Evolutionary conservation across 2,329 filamentous ascomycete genomes (phyloP).

Genomic region (Ambrosiella beaveri): DNA sequence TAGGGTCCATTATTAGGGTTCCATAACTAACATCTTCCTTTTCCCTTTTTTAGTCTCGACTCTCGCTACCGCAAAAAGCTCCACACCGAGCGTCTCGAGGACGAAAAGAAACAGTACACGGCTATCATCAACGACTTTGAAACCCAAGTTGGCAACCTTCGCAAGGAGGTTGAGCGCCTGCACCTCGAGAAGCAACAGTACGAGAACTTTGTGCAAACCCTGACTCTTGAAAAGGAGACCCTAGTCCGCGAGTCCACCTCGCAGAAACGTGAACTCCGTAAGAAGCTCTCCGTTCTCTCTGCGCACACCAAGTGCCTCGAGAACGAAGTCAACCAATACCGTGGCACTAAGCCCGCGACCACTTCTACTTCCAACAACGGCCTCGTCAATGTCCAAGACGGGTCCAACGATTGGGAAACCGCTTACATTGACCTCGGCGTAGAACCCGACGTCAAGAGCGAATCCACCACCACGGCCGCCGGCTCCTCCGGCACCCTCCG

Average conservation of each 20-base stretch:
- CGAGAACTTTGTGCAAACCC: conserved; percentile 55
- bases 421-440: conserved; percentile 30
- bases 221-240: conserved; percentile 80
- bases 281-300: conserved; percentile 72
- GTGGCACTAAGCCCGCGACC: conserved; percentile 1
- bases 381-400: conserved; percentile 63
- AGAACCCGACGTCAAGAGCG: conserved; percentile 31
- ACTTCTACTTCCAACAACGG: conserved; percentile 34
- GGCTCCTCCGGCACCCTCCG: conserved; percentile 27
- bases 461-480: conserved; percentile 17
- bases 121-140: conserved; percentile 61
- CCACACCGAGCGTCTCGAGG: conserved; percentile 89
- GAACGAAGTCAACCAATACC: conserved; percentile 16
- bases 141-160: conserved; percentile 53
- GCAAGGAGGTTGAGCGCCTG: conserved; percentile 52
- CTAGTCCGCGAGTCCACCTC: conserved; percentile 75
- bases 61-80: conserved; percentile 96
- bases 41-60: conserved; percentile 49
- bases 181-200: conserved; percentile 57
- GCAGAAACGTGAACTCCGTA: conserved; percentile 79
- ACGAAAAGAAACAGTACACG: conserved; percentile 87
- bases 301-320: conserved; percentile 57
- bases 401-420: conserved; percentile 56
- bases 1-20: conserved; percentile 8
- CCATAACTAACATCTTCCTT: not conserved